These are phyloP conservation scores for Alternaria atra DNA, from an alignment of 2,329 filamentous ascomycete species.

Conservation along the genomic window DNA sequence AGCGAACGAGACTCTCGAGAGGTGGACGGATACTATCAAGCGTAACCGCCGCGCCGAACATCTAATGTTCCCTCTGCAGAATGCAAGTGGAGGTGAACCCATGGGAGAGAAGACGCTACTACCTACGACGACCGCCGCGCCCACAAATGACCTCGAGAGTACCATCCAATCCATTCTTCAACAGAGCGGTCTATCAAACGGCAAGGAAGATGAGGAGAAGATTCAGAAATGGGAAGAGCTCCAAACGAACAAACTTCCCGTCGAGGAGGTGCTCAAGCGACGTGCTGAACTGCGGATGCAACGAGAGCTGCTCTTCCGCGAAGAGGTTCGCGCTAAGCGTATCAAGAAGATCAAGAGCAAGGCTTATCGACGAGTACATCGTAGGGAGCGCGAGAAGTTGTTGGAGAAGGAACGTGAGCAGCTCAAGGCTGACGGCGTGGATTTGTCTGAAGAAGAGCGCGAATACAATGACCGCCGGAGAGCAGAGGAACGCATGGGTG, in stretches of 20 bases:
- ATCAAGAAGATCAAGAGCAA: slow-evolving; percentile 99
- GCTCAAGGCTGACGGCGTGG: slow-evolving; percentile 66
- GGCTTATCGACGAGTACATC: slow-evolving; percentile 88
- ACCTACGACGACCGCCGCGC: slow-evolving; percentile 64
- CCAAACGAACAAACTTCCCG: slow-evolving; percentile 75
- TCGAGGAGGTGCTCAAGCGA: slow-evolving; percentile 76
- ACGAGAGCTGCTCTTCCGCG: slow-evolving; percentile 85
- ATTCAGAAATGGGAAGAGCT: slow-evolving; percentile 74
- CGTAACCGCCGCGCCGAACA: slow-evolving; percentile 91
- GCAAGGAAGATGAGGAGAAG: slow-evolving; percentile 68
- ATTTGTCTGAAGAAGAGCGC: slow-evolving; percentile 70
- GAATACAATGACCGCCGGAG: slow-evolving; percentile 75
- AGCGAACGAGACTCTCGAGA: slow-evolving; percentile 86
- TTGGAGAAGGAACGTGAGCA: slow-evolving; percentile 66
- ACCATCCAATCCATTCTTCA: slow-evolving; percentile 89
- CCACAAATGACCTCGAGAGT: slow-evolving; percentile 82
- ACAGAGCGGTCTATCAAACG: slow-evolving; percentile 79
- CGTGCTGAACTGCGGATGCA: slow-evolving; percentile 79
- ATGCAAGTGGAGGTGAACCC: slow-evolving; percentile 70
- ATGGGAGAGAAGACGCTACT: slow-evolving; percentile 71
- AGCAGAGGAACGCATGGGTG: slow-evolving; percentile 85
- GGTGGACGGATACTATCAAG: slow-evolving; percentile 96
- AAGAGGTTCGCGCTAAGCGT: slow-evolving; percentile 86
- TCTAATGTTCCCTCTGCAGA: slow-evolving; percentile 83
- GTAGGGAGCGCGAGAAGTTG: slow-evolving; percentile 74